A percentile compares a stretch with the other conserved stretches of the same genome.
phyloP scores from a whole-genome alignment of 2,329 filamentous ascomycete genomes.

The Emydomyces testavorans region DNA sequence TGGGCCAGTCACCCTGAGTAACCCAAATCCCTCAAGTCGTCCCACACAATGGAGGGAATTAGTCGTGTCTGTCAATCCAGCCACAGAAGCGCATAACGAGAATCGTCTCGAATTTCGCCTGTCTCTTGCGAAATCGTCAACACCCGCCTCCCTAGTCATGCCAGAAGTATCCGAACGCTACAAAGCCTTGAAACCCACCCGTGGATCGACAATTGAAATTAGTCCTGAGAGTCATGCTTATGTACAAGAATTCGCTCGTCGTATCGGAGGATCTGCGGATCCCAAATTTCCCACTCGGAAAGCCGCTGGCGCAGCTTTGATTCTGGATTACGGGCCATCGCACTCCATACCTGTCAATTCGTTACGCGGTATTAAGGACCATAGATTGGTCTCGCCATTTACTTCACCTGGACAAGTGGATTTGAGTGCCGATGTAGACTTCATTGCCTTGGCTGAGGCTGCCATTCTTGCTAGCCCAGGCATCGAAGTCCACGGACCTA shows the following conservation, averaged over 20 bases:
- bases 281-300: constrained; percentile 24
- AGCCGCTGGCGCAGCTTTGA: constrained; percentile 77
- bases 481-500: constrained; percentile 85
- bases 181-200: constrained; percentile 54
- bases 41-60: constrained; percentile 68
- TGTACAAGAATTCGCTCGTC: constrained; percentile 65
- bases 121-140: constrained; percentile 60
- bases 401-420: constrained; percentile 70
- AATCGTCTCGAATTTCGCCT: constrained; percentile 72
- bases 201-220: constrained; percentile 70
- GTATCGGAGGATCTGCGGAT: constrained; percentile 59
- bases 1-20: constrained; percentile 37
- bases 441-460: constrained; percentile 70
- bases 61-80: constrained; percentile 57
- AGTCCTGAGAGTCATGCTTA: constrained; percentile 78
- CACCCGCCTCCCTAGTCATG: constrained; percentile 72
- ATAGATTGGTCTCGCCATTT: constrained; percentile 69
- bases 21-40: constrained; percentile 30
- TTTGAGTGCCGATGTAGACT: constrained; percentile 87
- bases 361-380: constrained; percentile 72
- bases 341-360: constrained; percentile 75
- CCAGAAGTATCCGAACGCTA: constrained; percentile 74
- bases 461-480: constrained; percentile 63
- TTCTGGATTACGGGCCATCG: constrained; percentile 84
- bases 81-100: constrained; percentile 42